These are phyloP conservation scores for Spiraea crenata DNA, from an alignment of 331 rosid species.

Conservation along the genomic window DNA sequence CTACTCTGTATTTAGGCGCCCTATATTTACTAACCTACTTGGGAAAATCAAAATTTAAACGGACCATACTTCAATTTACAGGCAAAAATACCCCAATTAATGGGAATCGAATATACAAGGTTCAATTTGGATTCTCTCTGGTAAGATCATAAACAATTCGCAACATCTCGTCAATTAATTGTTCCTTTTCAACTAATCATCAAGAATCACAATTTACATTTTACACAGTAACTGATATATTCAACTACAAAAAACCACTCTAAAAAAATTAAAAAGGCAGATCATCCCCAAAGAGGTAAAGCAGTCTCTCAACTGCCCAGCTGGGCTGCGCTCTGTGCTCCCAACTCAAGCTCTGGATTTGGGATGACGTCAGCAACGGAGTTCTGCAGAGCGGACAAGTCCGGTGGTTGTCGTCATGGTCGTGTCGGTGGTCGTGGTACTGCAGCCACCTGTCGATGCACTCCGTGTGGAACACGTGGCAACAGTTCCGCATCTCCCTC, in stretches of 20 bases:
- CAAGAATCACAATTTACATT: not conserved
- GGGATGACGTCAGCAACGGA: conserved; percentile 44
- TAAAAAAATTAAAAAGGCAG: conserved; percentile 20
- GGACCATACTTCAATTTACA: too few relatives aligned
- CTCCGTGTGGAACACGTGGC: conserved; percentile 72
- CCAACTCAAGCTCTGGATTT: conserved; percentile 28
- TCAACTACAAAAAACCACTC: too few relatives aligned
- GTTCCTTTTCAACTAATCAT: not conserved
- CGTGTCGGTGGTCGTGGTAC: conserved; percentile 39
- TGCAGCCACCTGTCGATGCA: conserved; percentile 77
- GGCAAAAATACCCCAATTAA: too few relatives aligned
- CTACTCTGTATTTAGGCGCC: too few relatives aligned
- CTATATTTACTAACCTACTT: too few relatives aligned
- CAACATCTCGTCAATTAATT: not conserved
- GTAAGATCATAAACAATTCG: not conserved
- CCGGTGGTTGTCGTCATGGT: conserved; percentile 19
- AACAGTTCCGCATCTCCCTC: conserved; percentile 66
- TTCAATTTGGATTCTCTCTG: too few relatives aligned
- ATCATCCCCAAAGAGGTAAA: conserved; percentile 84
- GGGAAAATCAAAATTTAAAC: too few relatives aligned
- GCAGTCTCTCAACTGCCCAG: conserved; percentile 86
- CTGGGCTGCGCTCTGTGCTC: conserved; percentile 58
- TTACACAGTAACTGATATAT: not conserved
- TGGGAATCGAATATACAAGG: too few relatives aligned
- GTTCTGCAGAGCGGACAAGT: conserved; percentile 78